phyloP scores from a whole-genome alignment of 2,329 filamentous ascomycete genomes.

The Ilyonectria robusta region DNA sequence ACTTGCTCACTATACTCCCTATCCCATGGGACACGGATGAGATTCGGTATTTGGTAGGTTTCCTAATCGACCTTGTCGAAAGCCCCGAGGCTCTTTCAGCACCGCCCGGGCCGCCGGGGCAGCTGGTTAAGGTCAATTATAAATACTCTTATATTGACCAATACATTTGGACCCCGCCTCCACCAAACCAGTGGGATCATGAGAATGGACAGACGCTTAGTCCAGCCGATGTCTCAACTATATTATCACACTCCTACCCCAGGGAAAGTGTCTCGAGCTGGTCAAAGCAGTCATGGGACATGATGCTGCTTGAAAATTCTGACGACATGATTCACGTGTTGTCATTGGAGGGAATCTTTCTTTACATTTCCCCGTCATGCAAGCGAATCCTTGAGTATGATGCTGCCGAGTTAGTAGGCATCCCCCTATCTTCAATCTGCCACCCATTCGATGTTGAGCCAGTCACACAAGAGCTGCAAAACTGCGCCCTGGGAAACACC shows the following conservation, averaged over 20 bases:
- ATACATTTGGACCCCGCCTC: neutral
- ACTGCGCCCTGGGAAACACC: neutral
- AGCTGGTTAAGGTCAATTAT: neutral
- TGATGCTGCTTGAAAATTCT: neutral
- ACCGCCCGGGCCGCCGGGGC: no score
- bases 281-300: neutral
- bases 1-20: conserved; percentile 94
- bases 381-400: neutral
- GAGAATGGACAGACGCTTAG: neutral
- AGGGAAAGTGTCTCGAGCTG: neutral
- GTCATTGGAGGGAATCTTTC: neutral
- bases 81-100: conserved; percentile 79
- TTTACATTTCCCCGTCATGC: neutral
- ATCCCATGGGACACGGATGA: conserved; percentile 85
- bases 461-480: neutral
- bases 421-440: neutral
- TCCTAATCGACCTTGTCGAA: conserved; percentile 95
- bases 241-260: neutral
- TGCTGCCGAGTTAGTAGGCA: neutral
- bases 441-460: neutral
- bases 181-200: neutral
- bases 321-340: neutral
- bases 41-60: conserved; percentile 90
- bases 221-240: neutral
- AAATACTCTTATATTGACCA: neutral